phyloP scores from a whole-genome alignment of 2,329 filamentous ascomycete species.

The Trichoderma endophyticum region DNA sequence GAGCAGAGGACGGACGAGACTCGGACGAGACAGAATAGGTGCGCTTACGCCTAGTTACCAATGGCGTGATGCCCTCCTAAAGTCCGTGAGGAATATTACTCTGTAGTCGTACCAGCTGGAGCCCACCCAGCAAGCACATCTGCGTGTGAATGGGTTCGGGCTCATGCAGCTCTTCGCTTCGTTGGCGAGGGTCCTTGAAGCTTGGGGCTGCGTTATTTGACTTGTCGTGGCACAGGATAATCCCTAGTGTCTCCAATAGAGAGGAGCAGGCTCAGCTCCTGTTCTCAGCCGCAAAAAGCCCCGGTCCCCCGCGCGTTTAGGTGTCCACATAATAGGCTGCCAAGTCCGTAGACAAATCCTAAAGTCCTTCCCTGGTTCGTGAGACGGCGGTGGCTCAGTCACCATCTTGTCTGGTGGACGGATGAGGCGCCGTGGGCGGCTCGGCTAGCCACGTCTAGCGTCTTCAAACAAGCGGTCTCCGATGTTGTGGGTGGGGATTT shows the following conservation, averaged over 20 bases:
- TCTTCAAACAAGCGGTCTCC: constrained; percentile 13
- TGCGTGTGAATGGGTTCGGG: neutral
- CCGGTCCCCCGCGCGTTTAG: constrained; percentile 7
- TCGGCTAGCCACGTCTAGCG: constrained; percentile 16
- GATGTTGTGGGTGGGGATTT: neutral
- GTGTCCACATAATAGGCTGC: constrained; percentile 13
- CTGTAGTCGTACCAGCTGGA: neutral
- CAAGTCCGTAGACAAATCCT: neutral
- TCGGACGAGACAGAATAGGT: neutral
- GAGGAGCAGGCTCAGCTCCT: constrained; percentile 14
- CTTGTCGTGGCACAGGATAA: neutral
- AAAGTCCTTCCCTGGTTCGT: neutral
- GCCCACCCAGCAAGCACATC: neutral
- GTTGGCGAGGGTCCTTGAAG: neutral
- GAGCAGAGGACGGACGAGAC: neutral
- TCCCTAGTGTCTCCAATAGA: constrained; percentile 8
- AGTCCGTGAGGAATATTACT: neutral
- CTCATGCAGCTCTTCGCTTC: neutral
- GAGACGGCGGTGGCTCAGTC: constrained; percentile 17
- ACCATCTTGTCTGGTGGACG: neutral
- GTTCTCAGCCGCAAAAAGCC: constrained; percentile 17
- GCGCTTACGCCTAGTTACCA: neutral
- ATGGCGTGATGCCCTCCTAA: neutral
- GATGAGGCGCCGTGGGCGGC: constrained; percentile 13
- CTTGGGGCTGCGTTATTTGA: constrained; percentile 9